Conservation (phyloP, 2,329 filamentous ascomycete species). For the Pseudocercospora vitis region DNA sequence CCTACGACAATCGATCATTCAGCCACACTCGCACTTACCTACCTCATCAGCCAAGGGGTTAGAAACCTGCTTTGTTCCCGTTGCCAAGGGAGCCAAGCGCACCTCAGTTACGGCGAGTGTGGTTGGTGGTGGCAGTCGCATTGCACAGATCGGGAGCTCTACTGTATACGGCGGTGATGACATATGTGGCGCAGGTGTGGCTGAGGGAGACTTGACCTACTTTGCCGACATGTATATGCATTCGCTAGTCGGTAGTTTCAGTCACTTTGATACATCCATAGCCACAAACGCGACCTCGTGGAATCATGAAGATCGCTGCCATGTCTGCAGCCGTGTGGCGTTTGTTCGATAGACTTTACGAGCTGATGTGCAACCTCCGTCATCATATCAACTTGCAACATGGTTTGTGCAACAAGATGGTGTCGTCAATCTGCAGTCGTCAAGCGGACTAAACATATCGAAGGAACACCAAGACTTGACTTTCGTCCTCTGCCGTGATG, state of each 20-base stretch:
- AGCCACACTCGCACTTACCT: constrained; percentile 3
- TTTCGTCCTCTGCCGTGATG: too few relatives aligned
- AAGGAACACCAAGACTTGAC: too few relatives aligned
- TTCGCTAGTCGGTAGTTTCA: too few relatives aligned
- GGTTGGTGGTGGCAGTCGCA: background rate
- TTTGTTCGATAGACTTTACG: too few relatives aligned
- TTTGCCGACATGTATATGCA: too few relatives aligned
- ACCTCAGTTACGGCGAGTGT: too few relatives aligned
- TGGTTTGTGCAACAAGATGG: too few relatives aligned
- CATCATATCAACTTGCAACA: too few relatives aligned
- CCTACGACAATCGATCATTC: background rate
- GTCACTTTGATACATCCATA: background rate
- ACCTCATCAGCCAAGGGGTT: background rate
- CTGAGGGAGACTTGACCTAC: too few relatives aligned
- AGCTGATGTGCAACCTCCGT: too few relatives aligned
- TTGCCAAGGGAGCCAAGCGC: background rate
- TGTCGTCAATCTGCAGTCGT: too few relatives aligned
- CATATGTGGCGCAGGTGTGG: background rate
- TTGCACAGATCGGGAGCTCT: background rate
- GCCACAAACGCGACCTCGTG: background rate
- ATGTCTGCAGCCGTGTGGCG: background rate
- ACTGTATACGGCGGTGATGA: background rate
- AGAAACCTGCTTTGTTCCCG: background rate
- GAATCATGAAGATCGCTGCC: background rate
- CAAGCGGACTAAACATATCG: too few relatives aligned